A percentile compares a stretch with the other conserved stretches of the same genome.
phyloP scores from a whole-genome alignment of 2,329 filamentous ascomycete genomes.

The Calonectria ilicicola region DNA sequence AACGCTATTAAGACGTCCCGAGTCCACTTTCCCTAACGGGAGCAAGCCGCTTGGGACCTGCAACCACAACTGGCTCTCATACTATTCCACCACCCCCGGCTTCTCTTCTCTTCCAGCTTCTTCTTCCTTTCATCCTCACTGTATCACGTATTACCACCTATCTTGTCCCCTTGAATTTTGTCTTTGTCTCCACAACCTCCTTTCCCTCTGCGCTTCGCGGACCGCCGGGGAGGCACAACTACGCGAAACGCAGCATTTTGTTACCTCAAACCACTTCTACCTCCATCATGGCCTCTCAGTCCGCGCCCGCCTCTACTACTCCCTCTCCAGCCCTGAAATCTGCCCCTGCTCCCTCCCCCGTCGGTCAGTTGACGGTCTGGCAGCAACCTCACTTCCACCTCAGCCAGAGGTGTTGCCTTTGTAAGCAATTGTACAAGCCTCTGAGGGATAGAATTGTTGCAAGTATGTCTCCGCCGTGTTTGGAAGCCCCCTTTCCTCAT shows the following conservation, averaged over 20 bases:
- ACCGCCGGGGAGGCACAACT: neutral
- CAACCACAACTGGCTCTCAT: neutral
- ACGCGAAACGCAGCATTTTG: neutral
- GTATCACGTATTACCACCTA: neutral
- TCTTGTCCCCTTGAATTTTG: too few relatives aligned
- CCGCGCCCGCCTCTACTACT: neutral
- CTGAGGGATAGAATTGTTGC: neutral
- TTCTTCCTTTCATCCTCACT: neutral
- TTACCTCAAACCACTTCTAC: neutral
- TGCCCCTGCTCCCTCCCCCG: neutral
- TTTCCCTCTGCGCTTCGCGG: neutral
- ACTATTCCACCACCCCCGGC: neutral
- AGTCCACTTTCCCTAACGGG: slow-evolving; percentile 1
- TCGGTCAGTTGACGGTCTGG: neutral
- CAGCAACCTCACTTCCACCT: neutral
- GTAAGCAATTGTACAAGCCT: neutral
- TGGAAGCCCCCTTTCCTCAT: neutral
- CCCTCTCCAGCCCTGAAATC: neutral
- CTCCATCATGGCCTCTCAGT: neutral
- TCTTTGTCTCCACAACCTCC: neutral
- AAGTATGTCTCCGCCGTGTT: neutral
- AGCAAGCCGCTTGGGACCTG: neutral
- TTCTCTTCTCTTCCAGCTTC: neutral
- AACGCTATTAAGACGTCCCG: slow-evolving; percentile 6
- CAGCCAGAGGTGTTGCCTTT: neutral